These are phyloP conservation scores for Phytopythium vexans DNA, from an alignment of 352 stramenopile genomes.

Conservation along the genomic window DNA sequence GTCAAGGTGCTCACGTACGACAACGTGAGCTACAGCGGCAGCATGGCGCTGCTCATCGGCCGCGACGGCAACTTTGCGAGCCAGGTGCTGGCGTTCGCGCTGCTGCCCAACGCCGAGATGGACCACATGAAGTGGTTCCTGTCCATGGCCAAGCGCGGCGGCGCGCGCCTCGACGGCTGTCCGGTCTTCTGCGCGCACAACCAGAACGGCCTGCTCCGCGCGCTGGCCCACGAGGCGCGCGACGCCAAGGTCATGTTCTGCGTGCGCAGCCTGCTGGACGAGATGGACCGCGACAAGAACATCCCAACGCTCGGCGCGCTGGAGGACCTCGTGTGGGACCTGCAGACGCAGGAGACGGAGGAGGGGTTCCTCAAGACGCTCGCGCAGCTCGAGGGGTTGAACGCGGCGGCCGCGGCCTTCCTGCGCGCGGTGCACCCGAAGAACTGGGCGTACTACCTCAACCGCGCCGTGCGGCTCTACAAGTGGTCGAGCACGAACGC, in stretches of 20 bases:
- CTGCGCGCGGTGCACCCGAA: constrained; percentile 54
- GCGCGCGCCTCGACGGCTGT: constrained; percentile 40
- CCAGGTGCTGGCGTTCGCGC: constrained; percentile 63
- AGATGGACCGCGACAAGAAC: constrained; percentile 74
- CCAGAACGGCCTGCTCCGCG: constrained; percentile 54
- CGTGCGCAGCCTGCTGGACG: constrained; percentile 57
- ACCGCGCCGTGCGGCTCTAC: constrained; percentile 60
- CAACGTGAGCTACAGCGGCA: constrained; percentile 68
- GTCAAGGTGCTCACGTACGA: constrained; percentile 73
- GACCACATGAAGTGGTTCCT: constrained; percentile 82
- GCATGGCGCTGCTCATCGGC: constrained; percentile 52
- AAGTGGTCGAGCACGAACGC: constrained; percentile 63
- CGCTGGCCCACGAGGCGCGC: constrained; percentile 42
- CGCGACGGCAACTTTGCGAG: constrained; percentile 70
- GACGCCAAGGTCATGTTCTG: constrained; percentile 73
- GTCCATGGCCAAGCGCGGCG: constrained; percentile 41
- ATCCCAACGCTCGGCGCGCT: constrained; percentile 58
- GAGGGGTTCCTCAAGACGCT: constrained; percentile 51
- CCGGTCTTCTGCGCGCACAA: constrained; percentile 62
- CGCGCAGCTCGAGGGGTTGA: constrained; percentile 47
- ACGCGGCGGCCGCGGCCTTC: constrained; percentile 49
- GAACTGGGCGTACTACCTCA: constrained; percentile 66
- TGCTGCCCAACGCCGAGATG: constrained; percentile 59
- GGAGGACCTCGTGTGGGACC: constrained; percentile 61
- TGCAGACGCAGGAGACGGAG: constrained; percentile 56